A percentile compares a stretch with the other conserved stretches of the same genome.
These are phyloP conservation scores for Phaeosphaeria sp. DNA, from an alignment of 2,329 filamentous ascomycete genomes.

Conservation along the genomic window DNA sequence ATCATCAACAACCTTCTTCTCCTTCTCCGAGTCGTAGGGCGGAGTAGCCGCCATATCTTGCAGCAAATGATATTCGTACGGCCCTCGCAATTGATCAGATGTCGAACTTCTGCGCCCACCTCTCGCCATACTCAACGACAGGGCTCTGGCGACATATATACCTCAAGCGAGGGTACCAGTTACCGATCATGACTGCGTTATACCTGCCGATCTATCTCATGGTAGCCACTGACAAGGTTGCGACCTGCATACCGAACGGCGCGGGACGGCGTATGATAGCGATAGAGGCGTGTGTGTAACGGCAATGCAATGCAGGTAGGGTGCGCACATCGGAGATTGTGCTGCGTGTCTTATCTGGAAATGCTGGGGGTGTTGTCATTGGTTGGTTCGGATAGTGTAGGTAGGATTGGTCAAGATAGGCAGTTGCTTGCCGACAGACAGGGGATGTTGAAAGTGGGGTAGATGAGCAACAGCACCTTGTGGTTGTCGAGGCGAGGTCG, in stretches of 20 bases:
- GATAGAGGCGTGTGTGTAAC: constrained; percentile 8
- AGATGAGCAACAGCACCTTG: not conserved
- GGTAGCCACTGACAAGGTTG: not conserved
- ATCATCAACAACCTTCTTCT: constrained; percentile 33
- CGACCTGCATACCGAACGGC: not conserved
- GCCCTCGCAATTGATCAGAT: not conserved
- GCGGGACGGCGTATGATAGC: constrained; percentile 18
- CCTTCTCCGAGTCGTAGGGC: constrained; percentile 26
- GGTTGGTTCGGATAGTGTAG: constrained; percentile 2
- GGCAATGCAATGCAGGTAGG: constrained; percentile 8
- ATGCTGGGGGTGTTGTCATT: not conserved
- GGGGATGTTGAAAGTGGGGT: not conserved
- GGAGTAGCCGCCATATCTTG: constrained; percentile 15
- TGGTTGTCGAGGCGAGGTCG: not conserved
- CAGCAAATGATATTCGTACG: not conserved
- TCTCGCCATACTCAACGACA: not conserved
- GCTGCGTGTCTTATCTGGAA: constrained; percentile 25
- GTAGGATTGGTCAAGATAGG: constrained; percentile 31
- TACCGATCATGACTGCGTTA: not conserved
- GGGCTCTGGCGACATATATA: not conserved
- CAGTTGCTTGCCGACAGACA: not conserved
- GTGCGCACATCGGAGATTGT: constrained; percentile 1
- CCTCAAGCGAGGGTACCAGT: not conserved
- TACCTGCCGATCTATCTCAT: constrained; percentile 4
- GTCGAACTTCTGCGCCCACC: not conserved